These are phyloP conservation scores for Cyberlindnera xylosilytica DNA, from an alignment of 805 yeast genomes.

Conservation along the genomic window DNA sequence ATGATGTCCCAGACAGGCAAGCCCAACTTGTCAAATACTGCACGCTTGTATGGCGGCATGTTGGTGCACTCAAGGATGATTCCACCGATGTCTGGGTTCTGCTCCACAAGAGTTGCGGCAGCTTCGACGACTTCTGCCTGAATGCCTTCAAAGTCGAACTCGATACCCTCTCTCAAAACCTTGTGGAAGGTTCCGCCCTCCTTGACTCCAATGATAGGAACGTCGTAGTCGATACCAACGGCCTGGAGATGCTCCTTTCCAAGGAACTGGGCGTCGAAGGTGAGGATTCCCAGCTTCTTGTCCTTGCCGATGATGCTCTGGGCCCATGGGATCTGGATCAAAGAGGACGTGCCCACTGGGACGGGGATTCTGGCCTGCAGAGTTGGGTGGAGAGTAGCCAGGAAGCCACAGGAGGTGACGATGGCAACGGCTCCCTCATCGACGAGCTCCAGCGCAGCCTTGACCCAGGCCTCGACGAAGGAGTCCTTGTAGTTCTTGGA, in stretches of 20 bases:
- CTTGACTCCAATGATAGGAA: slow-evolving; percentile 25
- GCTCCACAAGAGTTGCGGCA: slow-evolving; percentile 22
- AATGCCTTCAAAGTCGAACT: slow-evolving; percentile 25
- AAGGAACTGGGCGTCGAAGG: slow-evolving; percentile 30
- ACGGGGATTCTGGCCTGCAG: slow-evolving; percentile 28
- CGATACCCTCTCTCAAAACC: slow-evolving; percentile 28
- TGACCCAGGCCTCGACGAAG: slow-evolving; percentile 27
- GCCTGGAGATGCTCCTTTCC: slow-evolving; percentile 29
- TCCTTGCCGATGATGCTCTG: slow-evolving; percentile 21
- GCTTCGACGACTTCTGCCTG: slow-evolving; percentile 28
- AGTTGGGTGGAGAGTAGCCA: slow-evolving; percentile 30
- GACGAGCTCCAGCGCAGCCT: slow-evolving; percentile 27
- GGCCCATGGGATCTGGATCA: slow-evolving; percentile 32
- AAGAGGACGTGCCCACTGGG: slow-evolving; percentile 33
- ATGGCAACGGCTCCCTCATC: slow-evolving; percentile 33
- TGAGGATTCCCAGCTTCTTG: slow-evolving; percentile 29
- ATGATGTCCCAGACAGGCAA: slow-evolving; percentile 33
- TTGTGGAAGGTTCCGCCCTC: slow-evolving; percentile 26
- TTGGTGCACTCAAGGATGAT: slow-evolving; percentile 35
- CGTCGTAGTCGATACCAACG: slow-evolving; percentile 29
- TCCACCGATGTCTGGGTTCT: slow-evolving; percentile 27
- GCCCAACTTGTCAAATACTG: slow-evolving; percentile 23
- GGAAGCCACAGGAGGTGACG: slow-evolving; percentile 35
- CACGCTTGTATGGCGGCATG: slow-evolving; percentile 32
- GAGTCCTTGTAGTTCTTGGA: slow-evolving; percentile 23